Base-by-base conservation (phyloP, 192 early-diverging fungal genomes). In the Umbelopsis sp. region DNA sequence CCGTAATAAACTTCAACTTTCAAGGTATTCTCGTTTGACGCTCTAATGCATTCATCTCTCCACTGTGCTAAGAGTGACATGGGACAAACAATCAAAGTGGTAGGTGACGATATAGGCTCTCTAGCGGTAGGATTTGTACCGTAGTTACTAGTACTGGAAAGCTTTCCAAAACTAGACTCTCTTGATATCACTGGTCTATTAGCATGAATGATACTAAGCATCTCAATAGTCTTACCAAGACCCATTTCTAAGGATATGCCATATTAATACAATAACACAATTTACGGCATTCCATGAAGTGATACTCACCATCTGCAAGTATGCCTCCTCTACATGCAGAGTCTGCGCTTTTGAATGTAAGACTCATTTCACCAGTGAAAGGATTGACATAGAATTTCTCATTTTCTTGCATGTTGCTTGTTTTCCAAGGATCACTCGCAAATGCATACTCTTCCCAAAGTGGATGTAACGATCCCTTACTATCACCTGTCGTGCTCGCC, bases 151-250 rank as follows among this genome's bases (percentile, higher is more conserved):
- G 71, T 64, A 2, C 67, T 71, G 4, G 68, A 71, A 1, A 66
- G 71, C 46, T 66, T 44, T 23, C 67, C 48, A 46, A 70, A 65
- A 12, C 65, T 45, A 55, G 76, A 61, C n/a, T 69, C 68, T 27
- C 66, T 37, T 21, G 47, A 47, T 33, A 72, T 52, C 5, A n/a
- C 13, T 50, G 65, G 27, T 30, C 72, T 21, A 50, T 86, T 84
- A 12, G 80, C 44, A 66, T 86, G 86, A 10, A 87, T 80, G 18
- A 87, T 73, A 51, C 82, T 84, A 11, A 87, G 71, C 45, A 84
- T 86, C 48, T 87, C 86, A 23, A 87, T 87, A 21, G 86, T 87
- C 72, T 87, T 87, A 2, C 86, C 86, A 6, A 87, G 51, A 1
- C 86, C 86, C 86, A 87, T 87, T 55, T 81, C 80, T 78, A 22